Percentiles rank a stretch among this genome's conserved stretches.
Evolutionary conservation across 2,329 filamentous ascomycete genomes (phyloP).

Genomic region (Leptographium lundbergii): DNA sequence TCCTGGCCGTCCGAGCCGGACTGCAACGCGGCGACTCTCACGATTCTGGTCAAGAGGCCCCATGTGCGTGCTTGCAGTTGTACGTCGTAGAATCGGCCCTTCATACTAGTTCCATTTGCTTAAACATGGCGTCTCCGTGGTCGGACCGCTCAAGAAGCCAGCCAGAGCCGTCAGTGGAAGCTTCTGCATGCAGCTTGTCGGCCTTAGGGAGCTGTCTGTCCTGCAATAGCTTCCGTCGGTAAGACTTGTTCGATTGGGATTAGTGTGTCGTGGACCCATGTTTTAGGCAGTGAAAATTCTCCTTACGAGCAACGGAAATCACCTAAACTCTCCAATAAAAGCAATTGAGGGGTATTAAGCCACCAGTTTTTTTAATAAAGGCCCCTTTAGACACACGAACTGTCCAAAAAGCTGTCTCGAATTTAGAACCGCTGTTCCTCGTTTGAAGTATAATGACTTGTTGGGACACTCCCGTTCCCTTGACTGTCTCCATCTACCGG

Average conservation of each 20-base stretch:
- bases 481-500: neutral
- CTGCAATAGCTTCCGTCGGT: neutral
- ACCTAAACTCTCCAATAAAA: neutral
- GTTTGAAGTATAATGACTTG: neutral
- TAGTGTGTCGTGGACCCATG: neutral
- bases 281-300: neutral
- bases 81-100: too few species aligned
- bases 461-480: too few species aligned
- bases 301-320: neutral
- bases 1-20: neutral
- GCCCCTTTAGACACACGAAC: neutral
- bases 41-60: too few species aligned
- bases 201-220: neutral
- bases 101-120: too few species aligned
- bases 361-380: neutral
- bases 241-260: neutral
- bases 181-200: neutral
- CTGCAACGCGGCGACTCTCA: neutral
- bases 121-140: neutral
- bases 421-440: neutral
- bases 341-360: neutral
- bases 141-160: too few species aligned
- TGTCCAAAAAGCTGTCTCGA: neutral
- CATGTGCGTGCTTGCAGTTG: neutral
- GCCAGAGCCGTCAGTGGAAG: too few species aligned